These are phyloP conservation scores for Eleusine coracana DNA, from an alignment of 176 grass and related monocot species.

Conservation along the genomic window DNA sequence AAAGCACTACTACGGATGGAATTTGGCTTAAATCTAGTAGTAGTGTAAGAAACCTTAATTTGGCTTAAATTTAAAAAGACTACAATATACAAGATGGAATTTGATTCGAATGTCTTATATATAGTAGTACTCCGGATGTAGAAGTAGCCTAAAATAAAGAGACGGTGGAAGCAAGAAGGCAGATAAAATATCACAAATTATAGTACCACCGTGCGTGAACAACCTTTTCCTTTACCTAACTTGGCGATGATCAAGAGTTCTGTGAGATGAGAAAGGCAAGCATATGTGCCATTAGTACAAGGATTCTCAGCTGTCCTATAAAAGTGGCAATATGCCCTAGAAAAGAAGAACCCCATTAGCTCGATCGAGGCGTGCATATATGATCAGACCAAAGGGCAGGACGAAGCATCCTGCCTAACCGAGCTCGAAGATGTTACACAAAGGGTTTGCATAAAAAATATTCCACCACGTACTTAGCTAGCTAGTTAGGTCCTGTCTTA, in stretches of 20 bases:
- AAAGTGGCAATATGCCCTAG: conserved; percentile 48
- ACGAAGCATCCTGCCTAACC: conserved; percentile 28
- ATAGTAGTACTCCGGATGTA: not conserved
- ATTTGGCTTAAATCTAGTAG: too few species aligned
- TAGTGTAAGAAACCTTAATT: too few species aligned
- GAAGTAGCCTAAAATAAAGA: not conserved
- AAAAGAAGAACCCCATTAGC: conserved; percentile 29
- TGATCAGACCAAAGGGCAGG: conserved; percentile 48
- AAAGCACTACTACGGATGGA: not conserved
- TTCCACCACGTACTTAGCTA: conserved; percentile 26
- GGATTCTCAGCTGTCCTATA: conserved; percentile 42
- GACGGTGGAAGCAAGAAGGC: not conserved
- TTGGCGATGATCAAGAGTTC: conserved; percentile 24
- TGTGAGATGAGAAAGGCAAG: conserved; percentile 27
- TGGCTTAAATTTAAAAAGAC: not conserved
- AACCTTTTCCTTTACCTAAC: conserved; percentile 54
- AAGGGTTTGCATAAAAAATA: conserved; percentile 25
- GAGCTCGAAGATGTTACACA: conserved; percentile 37
- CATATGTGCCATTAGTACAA: conserved; percentile 47
- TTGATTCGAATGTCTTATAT: not conserved
- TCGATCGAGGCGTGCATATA: conserved; percentile 8
- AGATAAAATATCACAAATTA: not conserved
- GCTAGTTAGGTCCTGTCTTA: not conserved
- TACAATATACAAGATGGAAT: not conserved
- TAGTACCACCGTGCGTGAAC: not conserved